phyloP scores from a whole-genome alignment of 352 stramenopile genomes.

The Thraustochytrium sp. region DNA sequence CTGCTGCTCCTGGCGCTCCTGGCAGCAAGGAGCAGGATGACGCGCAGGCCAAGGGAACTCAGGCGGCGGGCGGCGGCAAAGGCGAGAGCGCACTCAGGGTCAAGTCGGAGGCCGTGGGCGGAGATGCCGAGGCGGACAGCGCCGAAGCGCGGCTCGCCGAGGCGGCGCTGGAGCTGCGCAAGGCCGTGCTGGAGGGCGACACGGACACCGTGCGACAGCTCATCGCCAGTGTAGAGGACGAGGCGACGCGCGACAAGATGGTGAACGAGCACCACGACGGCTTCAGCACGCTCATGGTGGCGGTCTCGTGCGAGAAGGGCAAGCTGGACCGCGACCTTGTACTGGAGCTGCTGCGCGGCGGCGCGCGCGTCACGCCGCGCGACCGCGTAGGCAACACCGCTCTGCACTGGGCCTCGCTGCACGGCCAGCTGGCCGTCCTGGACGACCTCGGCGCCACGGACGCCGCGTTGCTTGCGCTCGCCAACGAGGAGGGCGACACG shows the following conservation, averaged over 20 bases:
- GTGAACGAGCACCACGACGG: slow-evolving; percentile 5
- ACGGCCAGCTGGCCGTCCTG: slow-evolving; percentile 43
- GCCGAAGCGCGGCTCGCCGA: background rate
- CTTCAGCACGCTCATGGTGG: slow-evolving; percentile 31
- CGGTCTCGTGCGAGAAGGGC: slow-evolving; percentile 33
- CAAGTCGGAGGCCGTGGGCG: background rate
- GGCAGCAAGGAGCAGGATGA: background rate
- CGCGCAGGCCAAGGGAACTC: too few species aligned
- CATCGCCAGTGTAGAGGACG: background rate
- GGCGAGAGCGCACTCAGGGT: background rate
- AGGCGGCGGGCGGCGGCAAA: too few species aligned
- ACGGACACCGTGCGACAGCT: background rate
- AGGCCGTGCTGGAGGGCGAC: background rate
- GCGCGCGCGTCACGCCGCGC: background rate
- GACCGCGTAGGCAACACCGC: slow-evolving; percentile 48
- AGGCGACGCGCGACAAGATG: background rate
- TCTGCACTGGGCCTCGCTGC: slow-evolving; percentile 49
- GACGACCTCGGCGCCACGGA: slow-evolving; percentile 38
- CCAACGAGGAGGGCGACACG: slow-evolving; percentile 48
- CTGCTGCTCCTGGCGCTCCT: background rate
- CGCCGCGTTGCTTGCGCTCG: background rate
- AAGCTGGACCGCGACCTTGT: slow-evolving; percentile 14
- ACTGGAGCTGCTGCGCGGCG: background rate
- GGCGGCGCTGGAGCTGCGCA: background rate
- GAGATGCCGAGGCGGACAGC: background rate